Base-by-base conservation (phyloP, 225 moss, liverwort and hornwort species). In the Antitrichia curtipendula region DNA sequence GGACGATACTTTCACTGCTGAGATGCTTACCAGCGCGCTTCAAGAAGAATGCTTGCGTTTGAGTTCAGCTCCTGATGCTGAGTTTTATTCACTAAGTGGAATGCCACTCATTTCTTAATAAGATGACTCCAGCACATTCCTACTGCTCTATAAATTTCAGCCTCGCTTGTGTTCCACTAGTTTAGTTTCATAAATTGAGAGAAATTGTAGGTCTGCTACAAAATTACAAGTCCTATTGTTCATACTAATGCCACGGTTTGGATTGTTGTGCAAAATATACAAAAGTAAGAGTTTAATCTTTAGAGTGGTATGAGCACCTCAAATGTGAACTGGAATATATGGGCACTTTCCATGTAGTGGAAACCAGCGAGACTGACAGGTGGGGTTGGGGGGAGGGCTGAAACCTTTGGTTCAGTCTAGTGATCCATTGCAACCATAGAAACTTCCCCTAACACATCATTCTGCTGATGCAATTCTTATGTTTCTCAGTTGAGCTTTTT, bases 21-120 rank as follows among this genome's bases (percentile, higher is more conserved):
- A 98, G 91, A 96, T 96, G 96, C 95, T 98, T 45, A 96, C 98
- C 25, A 90, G 92, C 78, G 98, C 98, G 43, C 98, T 98, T 56
- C 91, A 92, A 81, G 98, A 98, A 89, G 98, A 98, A 83, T 98
- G 98, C 88, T 86, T 90, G 88, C 94, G 94, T 75, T 89, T 94
- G 86, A 93, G 94, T 88, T 90, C 92, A 89, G 92, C 94, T 61
- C 94, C 94, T 75, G 94, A 94, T 85, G 87, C 91, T 86, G 92
- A 94, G 62, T 94, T 94, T 83, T 93, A 86, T 90, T 89, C 91
- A 82, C 75, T 91, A 24, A 91, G 92, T 93, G 88, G 88, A 59
- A 88, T 88, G 88, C 88, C 88, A 53, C 88, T 70, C 52, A 78
- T 78, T 87, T 89, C 92, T 85, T 90, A 72, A 90, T 79, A 82